Percentiles rank a stretch among this genome's conserved stretches.
Conservation (phyloP, 2,329 filamentous ascomycete species). For the Xenosphaeropsis pyriputrescens region DNA sequence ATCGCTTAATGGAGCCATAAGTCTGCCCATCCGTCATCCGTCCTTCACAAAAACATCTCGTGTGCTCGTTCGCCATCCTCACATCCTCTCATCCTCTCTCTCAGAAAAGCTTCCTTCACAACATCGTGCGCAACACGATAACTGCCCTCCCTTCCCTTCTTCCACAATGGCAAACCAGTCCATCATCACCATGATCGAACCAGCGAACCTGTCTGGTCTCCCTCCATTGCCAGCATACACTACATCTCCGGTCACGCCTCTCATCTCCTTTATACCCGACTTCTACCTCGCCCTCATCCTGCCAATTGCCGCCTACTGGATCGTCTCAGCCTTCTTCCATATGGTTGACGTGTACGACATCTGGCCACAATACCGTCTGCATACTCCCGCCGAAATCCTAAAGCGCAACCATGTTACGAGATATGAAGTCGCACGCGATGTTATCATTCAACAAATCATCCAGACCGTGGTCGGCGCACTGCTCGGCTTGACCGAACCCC, state of each 20-base stretch:
- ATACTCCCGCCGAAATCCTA: constrained; percentile 82
- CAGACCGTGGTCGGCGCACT: constrained; percentile 60
- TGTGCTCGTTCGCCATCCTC: too few relatives aligned
- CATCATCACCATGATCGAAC: constrained; percentile 24
- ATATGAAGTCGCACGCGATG: constrained; percentile 77
- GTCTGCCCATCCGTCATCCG: too few relatives aligned
- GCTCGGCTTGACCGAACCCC: constrained; percentile 57
- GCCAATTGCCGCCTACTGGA: constrained; percentile 81
- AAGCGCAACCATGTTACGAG: constrained; percentile 77
- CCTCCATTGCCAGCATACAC: constrained; percentile 79
- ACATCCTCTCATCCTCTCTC: not conserved
- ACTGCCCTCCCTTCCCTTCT: constrained; percentile 7
- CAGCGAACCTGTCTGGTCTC: constrained; percentile 39
- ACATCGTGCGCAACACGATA: constrained; percentile 18
- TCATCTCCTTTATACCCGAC: constrained; percentile 70
- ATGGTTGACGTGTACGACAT: constrained; percentile 75
- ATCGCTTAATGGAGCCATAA: too few relatives aligned
- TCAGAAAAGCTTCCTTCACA: not conserved
- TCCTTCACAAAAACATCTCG: too few relatives aligned
- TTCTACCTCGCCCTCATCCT: constrained; percentile 61
- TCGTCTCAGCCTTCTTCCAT: constrained; percentile 74
- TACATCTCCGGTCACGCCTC: constrained; percentile 50
- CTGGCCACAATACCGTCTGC: constrained; percentile 82
- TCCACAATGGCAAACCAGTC: constrained; percentile 1
- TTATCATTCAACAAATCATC: constrained; percentile 81